Base-by-base conservation (phyloP, 768 basidiomycete species). In the Pulveroboletus sp. region DNA sequence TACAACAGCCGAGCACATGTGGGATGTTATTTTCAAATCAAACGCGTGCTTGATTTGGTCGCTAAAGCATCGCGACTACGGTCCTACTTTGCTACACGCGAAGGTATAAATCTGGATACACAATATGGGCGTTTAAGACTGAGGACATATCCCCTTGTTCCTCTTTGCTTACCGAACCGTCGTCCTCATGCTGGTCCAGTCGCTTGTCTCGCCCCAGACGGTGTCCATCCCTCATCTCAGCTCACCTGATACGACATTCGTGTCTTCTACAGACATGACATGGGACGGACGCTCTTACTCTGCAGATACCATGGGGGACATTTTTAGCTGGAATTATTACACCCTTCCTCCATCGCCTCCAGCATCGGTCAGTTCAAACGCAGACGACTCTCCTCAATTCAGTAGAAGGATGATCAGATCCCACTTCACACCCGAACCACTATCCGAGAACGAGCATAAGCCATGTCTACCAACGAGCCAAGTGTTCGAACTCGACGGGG, bases 391-490 rank as follows among this genome's bases (percentile, higher is more conserved):
- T 35, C 79, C 78, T 5, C 60, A 69, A 35, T 76, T 72, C 31
- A 47, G 73, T 6, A n/a, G 65, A 13, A 70, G 69, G 41, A 71
- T 78, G 59, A 78, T 84, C 72, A 78, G 75, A 64, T 72, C 76
- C 51, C 75, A 74, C 53, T 68, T 72, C 60, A 71, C 71, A 52
- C 73, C 78, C 5, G 79, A 79, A 52, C 53, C 65, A 11, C 54
- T 46, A 23, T 66, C 71, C 16, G 76, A 79, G 20, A 62, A 70
- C 47, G 75, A 78, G 45, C 76, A 74, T 50, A 67, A 70, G 47
- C 69, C 79, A 35, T 88, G 84, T 60, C 65, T 88, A 13, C 77
- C 86, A 29, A 88, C 86, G 14, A 79, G 80, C 64, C 82, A 88
- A 69, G 74, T 88, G 58, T 89, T 88, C 66, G 85, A 87, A 65